phyloP scores from a whole-genome alignment of 1,139 yeast genomes.

The Kazachstania sp. region DNA sequence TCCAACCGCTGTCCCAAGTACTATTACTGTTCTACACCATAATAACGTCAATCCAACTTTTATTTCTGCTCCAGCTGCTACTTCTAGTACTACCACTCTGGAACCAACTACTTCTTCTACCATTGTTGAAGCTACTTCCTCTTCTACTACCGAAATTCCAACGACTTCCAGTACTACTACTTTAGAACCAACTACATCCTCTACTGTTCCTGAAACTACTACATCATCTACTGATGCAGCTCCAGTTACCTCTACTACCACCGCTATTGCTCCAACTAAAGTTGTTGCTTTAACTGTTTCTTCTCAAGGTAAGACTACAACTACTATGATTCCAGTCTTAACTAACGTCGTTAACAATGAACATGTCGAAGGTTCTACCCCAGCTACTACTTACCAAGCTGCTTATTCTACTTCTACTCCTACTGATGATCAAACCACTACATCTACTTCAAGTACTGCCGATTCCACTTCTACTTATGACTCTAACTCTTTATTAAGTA shows the following conservation, averaged over 20 bases:
- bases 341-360: constrained; percentile 5
- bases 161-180: constrained; percentile 13
- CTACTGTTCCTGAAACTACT: constrained; percentile 6
- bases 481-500: constrained; percentile 22
- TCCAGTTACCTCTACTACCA: constrained; percentile 1
- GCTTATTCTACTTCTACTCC: constrained; percentile 6
- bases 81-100: constrained; percentile 7
- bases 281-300: constrained; percentile 9
- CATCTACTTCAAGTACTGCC: constrained; percentile 10
- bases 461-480: constrained; percentile 11
- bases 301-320: constrained; percentile 1
- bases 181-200: constrained; percentile 10
- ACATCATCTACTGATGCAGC: constrained; percentile 1
- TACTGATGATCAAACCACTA: constrained; percentile 7
- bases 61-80: constrained; percentile 9
- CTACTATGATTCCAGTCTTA: constrained; percentile 2
- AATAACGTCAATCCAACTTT: constrained; percentile 11
- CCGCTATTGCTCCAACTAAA: constrained; percentile 8
- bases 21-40: constrained; percentile 23
- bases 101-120: constrained; percentile 12
- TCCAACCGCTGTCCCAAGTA: constrained; percentile 29
- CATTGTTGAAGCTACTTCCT: constrained; percentile 6
- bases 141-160: constrained; percentile 10
- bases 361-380: constrained; percentile 9
- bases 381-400: constrained; percentile 2